phyloP scores from a whole-genome alignment of 208 protist genomes.

The Leptomonas pyrrhocoris region DNA sequence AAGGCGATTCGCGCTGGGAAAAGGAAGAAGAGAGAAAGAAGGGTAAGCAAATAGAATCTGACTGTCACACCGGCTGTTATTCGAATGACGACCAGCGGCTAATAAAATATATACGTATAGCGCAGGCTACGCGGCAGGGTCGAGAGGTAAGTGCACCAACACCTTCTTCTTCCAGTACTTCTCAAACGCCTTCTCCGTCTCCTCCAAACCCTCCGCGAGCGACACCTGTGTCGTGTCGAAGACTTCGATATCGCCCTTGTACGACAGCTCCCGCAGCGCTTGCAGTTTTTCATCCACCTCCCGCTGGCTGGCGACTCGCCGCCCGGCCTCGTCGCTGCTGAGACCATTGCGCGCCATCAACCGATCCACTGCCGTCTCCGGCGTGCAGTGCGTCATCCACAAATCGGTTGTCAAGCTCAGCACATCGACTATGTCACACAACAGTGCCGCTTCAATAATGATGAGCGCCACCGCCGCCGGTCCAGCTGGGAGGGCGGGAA shows the following conservation, averaged over 20 bases:
- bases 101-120: too few relatives aligned
- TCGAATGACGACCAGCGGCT: too few relatives aligned
- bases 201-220: constrained; percentile 47
- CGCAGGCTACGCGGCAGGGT: neutral
- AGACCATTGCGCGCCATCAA: constrained; percentile 55
- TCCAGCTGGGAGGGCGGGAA: neutral
- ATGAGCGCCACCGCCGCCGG: constrained; percentile 37
- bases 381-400: constrained; percentile 72
- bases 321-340: constrained; percentile 38
- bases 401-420: constrained; percentile 54
- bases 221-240: constrained; percentile 67
- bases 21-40: neutral
- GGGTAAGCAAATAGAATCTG: neutral
- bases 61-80: too few relatives aligned
- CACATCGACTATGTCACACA: constrained; percentile 54
- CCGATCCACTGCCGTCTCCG: constrained; percentile 43
- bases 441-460: constrained; percentile 74
- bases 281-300: constrained; percentile 32
- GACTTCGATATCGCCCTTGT: constrained; percentile 39
- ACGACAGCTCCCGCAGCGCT: constrained; percentile 37
- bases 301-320: constrained; percentile 54
- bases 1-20: too few relatives aligned
- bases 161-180: constrained; percentile 55
- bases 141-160: constrained; percentile 7
- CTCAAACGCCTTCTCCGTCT: constrained; percentile 49